Percentiles rank a stretch among this genome's conserved stretches.
phyloP scores from a whole-genome alignment of 495 filamentous ascomycete genomes.

The Xanthoparmelia taractica region DNA sequence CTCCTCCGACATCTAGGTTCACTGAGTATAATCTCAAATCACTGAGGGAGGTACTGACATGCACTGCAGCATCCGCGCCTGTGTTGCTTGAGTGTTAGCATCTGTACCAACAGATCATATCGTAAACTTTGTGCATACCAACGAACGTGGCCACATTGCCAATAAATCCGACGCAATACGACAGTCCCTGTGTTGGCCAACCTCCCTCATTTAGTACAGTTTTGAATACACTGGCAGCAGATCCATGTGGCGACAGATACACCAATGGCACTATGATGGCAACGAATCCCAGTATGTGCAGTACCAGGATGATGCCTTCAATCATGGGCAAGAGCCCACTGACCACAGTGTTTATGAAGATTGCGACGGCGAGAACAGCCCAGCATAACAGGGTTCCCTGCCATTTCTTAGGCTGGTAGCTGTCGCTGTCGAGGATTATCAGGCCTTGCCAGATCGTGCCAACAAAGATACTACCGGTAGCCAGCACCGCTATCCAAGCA shows the following conservation, averaged over 20 bases:
- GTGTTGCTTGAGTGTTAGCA: too few species aligned
- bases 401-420: conserved; percentile 37
- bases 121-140: too few species aligned
- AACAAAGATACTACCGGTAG: not conserved
- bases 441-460: conserved; percentile 36
- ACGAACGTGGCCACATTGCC: too few species aligned
- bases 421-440: conserved; percentile 35
- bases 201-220: too few species aligned
- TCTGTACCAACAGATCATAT: too few species aligned
- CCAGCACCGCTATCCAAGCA: not conserved
- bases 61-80: too few species aligned
- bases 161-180: too few species aligned
- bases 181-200: too few species aligned
- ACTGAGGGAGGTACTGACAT: too few species aligned
- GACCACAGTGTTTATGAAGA: conserved; percentile 37
- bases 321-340: conserved; percentile 38
- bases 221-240: conserved; percentile 40
- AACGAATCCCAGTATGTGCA: conserved; percentile 44
- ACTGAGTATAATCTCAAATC: too few species aligned
- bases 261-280: conserved; percentile 38
- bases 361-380: conserved; percentile 18
- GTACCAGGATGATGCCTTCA: conserved; percentile 39
- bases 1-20: conserved; percentile 35
- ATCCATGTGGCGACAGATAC: conserved; percentile 35
- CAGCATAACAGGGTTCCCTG: conserved; percentile 43